Percentiles rank a stretch among this genome's conserved stretches.
Conservation (phyloP, 2,329 filamentous ascomycete species). For the Ophiostoma sp. region DNA sequence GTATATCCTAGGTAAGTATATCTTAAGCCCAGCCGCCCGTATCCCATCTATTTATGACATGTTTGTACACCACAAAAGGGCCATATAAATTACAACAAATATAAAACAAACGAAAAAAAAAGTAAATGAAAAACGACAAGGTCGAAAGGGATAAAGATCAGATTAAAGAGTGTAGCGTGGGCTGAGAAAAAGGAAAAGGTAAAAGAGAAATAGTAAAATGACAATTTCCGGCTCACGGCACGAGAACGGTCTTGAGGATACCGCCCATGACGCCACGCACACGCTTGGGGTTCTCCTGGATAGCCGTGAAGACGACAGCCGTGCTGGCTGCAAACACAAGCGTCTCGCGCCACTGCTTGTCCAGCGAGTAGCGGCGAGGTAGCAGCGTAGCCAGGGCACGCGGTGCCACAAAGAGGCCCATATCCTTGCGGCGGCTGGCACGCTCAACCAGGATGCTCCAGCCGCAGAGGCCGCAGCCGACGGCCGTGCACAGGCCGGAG, state of each 20-base stretch:
- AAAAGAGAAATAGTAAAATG: background rate
- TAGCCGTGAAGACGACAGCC: constrained; percentile 68
- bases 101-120: background rate
- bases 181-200: background rate
- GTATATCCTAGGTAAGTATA: background rate
- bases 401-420: constrained; percentile 78
- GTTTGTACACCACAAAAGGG: background rate
- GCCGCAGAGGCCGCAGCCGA: constrained; percentile 74
- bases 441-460: constrained; percentile 79
- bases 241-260: constrained; percentile 55
- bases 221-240: background rate
- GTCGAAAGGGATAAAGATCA: background rate
- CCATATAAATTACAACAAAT: background rate
- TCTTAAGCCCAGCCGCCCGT: background rate
- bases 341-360: constrained; percentile 68
- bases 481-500: constrained; percentile 66
- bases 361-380: constrained; percentile 64
- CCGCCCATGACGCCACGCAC: constrained; percentile 70
- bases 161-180: background rate
- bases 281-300: constrained; percentile 60
- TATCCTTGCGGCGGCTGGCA: constrained; percentile 65
- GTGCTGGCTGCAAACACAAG: constrained; percentile 66
- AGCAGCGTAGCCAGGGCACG: constrained; percentile 73
- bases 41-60: background rate
- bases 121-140: background rate